Evolutionary conservation across 371 early-diverging fungal species (phyloP).

Genomic region (Blastocladiella emersonii): DNA sequence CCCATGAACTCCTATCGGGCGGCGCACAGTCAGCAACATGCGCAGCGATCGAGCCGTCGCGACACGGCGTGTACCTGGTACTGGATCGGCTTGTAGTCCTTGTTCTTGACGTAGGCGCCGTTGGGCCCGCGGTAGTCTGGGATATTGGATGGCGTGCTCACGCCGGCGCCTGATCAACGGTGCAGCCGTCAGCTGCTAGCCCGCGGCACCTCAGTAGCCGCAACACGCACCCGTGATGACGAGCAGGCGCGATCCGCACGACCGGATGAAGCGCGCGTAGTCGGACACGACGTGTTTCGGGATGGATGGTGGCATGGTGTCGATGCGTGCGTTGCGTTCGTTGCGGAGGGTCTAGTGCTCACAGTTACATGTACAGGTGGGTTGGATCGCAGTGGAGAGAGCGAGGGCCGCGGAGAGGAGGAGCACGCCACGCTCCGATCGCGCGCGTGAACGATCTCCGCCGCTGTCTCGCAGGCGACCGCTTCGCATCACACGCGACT

Average conservation of each 20-base stretch:
- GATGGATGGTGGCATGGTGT: too few relatives aligned
- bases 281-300: not conserved
- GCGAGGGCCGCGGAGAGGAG: too few relatives aligned
- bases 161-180: conserved; percentile 29
- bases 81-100: conserved; percentile 65
- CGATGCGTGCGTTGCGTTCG: too few relatives aligned
- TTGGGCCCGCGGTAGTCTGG: conserved; percentile 78
- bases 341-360: too few relatives aligned
- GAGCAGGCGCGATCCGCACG: not conserved
- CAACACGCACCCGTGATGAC: conserved; percentile 1
- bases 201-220: not conserved
- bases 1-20: conserved; percentile 40
- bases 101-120: conserved; percentile 63
- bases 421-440: too few relatives aligned
- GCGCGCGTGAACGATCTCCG: too few relatives aligned
- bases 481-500: too few relatives aligned
- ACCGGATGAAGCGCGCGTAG: not conserved
- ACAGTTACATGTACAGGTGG: too few relatives aligned
- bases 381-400: too few relatives aligned
- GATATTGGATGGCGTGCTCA: conserved; percentile 68
- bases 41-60: too few relatives aligned
- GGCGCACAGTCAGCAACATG: too few relatives aligned
- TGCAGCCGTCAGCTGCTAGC: not conserved
- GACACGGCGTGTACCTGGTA: conserved; percentile 17
- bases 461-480: too few relatives aligned